These are phyloP conservation scores for Blastocystis sp. DNA, from an alignment of 352 stramenopile species.

Conservation along the genomic window DNA sequence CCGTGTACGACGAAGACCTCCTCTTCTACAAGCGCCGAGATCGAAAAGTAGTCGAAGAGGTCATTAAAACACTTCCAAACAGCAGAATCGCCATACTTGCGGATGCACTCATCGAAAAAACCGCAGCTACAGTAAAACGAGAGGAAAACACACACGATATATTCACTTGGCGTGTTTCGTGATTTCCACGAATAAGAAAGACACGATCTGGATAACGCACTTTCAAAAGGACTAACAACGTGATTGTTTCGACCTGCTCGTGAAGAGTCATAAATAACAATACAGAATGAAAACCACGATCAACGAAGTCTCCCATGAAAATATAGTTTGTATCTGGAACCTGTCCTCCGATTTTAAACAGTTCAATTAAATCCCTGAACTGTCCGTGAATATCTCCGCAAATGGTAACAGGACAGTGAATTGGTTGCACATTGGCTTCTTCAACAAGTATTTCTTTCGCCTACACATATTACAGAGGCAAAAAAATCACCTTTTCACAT, in stretches of 20 bases:
- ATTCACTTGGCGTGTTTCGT: constrained; percentile 81
- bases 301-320: constrained; percentile 97
- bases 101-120: constrained; percentile 95
- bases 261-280: constrained; percentile 47
- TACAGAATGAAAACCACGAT: constrained; percentile 88
- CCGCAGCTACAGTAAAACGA: constrained; percentile 72
- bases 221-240: constrained; percentile 84
- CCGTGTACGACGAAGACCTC: constrained; percentile 85
- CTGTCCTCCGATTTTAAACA: constrained; percentile 83
- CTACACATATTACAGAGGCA: constrained; percentile 62
- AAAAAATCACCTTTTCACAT: constrained; percentile 73
- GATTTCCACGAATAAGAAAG: constrained; percentile 80
- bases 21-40: constrained; percentile 88
- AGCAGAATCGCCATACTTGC: constrained; percentile 97
- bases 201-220: constrained; percentile 84
- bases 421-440: constrained; percentile 91
- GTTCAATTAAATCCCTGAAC: constrained; percentile 92
- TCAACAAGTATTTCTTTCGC: constrained; percentile 90
- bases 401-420: constrained; percentile 90
- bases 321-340: constrained; percentile 90
- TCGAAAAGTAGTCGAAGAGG: constrained; percentile 86
- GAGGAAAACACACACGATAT: constrained; percentile 56
- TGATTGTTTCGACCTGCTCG: constrained; percentile 75
- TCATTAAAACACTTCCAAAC: constrained; percentile 96
- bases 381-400: constrained; percentile 93